Conservation (phyloP, 2,329 filamentous ascomycete genomes). For the Incumbomyces lentus region DNA sequence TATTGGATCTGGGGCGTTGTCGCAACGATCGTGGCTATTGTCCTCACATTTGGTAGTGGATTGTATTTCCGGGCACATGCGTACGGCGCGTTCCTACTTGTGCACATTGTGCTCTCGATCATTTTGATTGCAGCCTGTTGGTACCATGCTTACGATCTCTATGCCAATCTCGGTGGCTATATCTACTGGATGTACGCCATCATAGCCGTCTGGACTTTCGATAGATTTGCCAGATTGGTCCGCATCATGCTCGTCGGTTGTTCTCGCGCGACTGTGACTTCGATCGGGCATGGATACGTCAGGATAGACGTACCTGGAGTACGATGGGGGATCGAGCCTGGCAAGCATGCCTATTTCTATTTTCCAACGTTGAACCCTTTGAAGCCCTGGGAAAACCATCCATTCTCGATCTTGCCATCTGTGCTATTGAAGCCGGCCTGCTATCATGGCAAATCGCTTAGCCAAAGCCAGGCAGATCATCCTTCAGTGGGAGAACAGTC, state of each 20-base stretch:
- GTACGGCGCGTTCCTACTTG: conserved; percentile 29
- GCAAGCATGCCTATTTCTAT: conserved; percentile 37
- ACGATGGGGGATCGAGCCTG: conserved; percentile 2
- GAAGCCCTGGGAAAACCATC: conserved; percentile 45
- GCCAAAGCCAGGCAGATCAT: no score
- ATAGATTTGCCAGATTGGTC: conserved; percentile 33
- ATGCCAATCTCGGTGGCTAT: conserved; percentile 34
- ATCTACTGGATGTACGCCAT: conserved; percentile 39
- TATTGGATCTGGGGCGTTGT: conserved; percentile 33
- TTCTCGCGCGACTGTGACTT: conserved; percentile 29
- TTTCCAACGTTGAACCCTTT: conserved; percentile 37
- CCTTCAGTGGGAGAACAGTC: no score
- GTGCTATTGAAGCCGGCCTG: no score
- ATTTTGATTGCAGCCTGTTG: conserved; percentile 26
- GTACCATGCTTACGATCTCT: conserved; percentile 31
- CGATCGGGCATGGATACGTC: conserved; percentile 26
- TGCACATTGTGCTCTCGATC: conserved; percentile 25
- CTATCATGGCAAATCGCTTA: no score
- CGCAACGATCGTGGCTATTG: conserved; percentile 23
- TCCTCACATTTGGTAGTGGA: conserved; percentile 22
- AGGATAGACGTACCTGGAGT: conserved; percentile 35
- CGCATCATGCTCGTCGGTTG: conserved; percentile 32
- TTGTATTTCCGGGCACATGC: conserved; percentile 22
- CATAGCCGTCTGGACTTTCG: conserved; percentile 37
- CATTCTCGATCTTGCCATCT: conserved; percentile 32